Evolutionary conservation across 257 asterid species (phyloP).

Genomic region (Nicotiana noctiflora): DNA sequence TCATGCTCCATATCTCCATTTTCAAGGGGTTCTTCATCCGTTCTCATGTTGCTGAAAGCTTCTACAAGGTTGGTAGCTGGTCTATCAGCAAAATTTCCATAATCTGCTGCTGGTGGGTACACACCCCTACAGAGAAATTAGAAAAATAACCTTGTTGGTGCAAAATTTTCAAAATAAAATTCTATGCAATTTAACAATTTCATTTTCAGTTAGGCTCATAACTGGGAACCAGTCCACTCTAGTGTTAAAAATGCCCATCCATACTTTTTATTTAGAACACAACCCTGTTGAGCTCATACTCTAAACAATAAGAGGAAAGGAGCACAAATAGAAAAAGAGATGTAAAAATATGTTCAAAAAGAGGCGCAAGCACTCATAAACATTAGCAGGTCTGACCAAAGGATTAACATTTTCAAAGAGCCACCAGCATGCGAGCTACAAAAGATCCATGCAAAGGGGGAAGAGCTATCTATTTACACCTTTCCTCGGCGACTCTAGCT

Average conservation of each 20-base stretch:
- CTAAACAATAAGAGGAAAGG: slow-evolving; percentile 12
- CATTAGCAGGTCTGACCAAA: background rate
- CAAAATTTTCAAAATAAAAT: background rate
- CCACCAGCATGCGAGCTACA: background rate
- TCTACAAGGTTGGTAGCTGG: slow-evolving; percentile 78
- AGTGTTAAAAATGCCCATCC: background rate
- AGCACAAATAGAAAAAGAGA: slow-evolving; percentile 7
- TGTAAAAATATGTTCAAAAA: background rate
- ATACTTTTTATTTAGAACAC: background rate
- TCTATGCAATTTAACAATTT: background rate
- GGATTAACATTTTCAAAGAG: slow-evolving; percentile 12
- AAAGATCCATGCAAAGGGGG: slow-evolving; percentile 3
- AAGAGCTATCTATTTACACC: slow-evolving; percentile 13
- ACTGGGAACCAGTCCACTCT: background rate
- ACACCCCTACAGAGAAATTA: slow-evolving; percentile 43
- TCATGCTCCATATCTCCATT: slow-evolving; percentile 78
- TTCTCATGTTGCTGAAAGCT: slow-evolving; percentile 59
- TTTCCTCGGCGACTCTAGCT: slow-evolving; percentile 54
- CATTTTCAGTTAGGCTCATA: background rate
- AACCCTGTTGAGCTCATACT: background rate
- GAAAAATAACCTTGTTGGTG: slow-evolving; percentile 13
- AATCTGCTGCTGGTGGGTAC: slow-evolving; percentile 69
- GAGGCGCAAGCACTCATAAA: background rate
- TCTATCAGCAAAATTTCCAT: slow-evolving; percentile 48
- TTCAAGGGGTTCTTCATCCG: slow-evolving; percentile 66